phyloP scores from a whole-genome alignment of 805 yeast genomes.

The Metschnikowia reukaufii region DNA sequence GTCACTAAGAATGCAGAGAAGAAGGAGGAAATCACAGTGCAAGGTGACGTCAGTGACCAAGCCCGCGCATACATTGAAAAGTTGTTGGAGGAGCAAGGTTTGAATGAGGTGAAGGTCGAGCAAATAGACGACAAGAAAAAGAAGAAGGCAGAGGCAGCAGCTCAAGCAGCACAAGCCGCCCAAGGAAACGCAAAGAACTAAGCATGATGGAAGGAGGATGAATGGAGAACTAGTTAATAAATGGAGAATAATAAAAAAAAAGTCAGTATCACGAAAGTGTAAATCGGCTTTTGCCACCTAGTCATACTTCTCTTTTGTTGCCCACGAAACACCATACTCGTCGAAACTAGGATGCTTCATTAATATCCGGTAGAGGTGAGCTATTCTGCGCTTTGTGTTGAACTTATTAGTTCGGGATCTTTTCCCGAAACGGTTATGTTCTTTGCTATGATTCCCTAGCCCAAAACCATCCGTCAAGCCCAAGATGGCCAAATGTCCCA shows the following conservation, averaged over 20 bases:
- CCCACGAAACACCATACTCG: slow-evolving; percentile 22
- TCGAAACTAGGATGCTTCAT: slow-evolving; percentile 18
- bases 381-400: slow-evolving; percentile 23
- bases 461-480: slow-evolving; percentile 25
- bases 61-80: slow-evolving; percentile 74
- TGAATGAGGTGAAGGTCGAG: slow-evolving; percentile 85
- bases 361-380: slow-evolving; percentile 21
- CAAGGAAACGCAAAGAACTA: slow-evolving; percentile 4
- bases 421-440: slow-evolving; percentile 21
- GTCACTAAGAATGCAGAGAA: slow-evolving; percentile 88
- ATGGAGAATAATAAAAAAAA: background rate
- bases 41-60: slow-evolving; percentile 93
- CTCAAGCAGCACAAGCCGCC: slow-evolving; percentile 15
- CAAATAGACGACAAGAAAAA: slow-evolving; percentile 79
- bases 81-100: slow-evolving; percentile 76
- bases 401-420: slow-evolving; percentile 21
- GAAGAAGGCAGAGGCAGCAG: slow-evolving; percentile 40
- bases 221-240: background rate
- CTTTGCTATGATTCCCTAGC: slow-evolving; percentile 22
- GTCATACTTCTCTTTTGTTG: slow-evolving; percentile 19
- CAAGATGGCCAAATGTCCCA: slow-evolving; percentile 24
- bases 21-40: slow-evolving; percentile 87
- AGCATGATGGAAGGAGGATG: background rate
- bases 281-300: background rate
- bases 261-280: background rate